Evolutionary conservation across 805 yeast genomes (phyloP), one percentile per base, ranked within the genome.

Genomic region (Myxozyma vanderwaltii): DNA sequence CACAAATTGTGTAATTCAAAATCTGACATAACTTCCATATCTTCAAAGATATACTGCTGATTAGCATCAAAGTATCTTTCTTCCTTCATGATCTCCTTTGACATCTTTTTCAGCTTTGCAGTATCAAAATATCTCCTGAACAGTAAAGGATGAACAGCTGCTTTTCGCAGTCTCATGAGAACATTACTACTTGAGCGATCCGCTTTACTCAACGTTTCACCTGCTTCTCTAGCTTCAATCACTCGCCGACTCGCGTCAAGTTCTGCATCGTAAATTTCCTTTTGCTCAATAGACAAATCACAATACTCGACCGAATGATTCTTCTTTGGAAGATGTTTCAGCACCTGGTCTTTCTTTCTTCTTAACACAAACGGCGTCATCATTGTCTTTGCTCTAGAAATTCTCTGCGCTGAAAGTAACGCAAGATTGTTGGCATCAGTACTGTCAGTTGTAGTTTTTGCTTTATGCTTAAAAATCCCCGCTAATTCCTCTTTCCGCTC

Each of bases 311-410:
- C 80, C 46, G 75, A 75, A 59, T 86, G 89, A 56, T 77, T 75
- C 70, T 94, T 94, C 31, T 81, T 79, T 0, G 99, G 99, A 59
- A 94, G 77, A 71, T 94, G 92, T 70, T 88, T 83, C 73, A 94
- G 80, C 6, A 94, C 99, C 74, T 92, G 97, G 56, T 83, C 88
- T 75, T 94, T 94, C 71, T 86, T 86, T 72, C 99, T 84, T 74
- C 99, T 82, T 68, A 94, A 77, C 7, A 94, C 92, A 76, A 94
- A 94, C 3, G 99, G 99, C 1, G 95, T 88, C 98, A 94, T 92
- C 97, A 94, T 92, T 4, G 94, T 87, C 72, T 89, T 90, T 2
- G 99, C 99, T 70, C 91, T 88, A 35, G 85, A 81, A 63, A 94
- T 91, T 0, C 99, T 95, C 74, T 92, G 96, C 65, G 86, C 88